Conservation (phyloP, 2,329 filamentous ascomycete species). For the Alternaria triticimaculans region DNA sequence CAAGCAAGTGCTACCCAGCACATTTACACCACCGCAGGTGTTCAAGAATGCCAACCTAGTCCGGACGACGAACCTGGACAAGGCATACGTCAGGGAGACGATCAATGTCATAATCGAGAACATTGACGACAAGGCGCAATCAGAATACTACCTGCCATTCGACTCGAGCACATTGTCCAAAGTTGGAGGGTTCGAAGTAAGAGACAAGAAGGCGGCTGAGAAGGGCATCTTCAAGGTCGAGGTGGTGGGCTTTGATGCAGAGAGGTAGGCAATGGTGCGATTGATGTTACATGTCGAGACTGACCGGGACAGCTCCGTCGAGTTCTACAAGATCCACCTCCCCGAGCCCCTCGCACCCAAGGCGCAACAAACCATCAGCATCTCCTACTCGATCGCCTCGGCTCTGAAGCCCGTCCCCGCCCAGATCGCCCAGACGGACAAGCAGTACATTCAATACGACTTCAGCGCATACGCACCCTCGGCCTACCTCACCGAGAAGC, state of each 20-base stretch:
- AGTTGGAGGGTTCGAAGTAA: conserved; percentile 87
- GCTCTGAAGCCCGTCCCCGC: conserved; percentile 82
- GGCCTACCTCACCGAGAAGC: conserved; percentile 84
- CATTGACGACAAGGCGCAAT: conserved; percentile 76
- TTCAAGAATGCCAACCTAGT: conserved; percentile 95
- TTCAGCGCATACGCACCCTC: conserved; percentile 87
- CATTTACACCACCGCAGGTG: conserved; percentile 83
- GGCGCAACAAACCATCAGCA: conserved; percentile 82
- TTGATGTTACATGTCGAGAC: background rate
- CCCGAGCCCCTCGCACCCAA: conserved; percentile 77
- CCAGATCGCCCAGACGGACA: conserved; percentile 80
- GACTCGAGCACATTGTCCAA: conserved; percentile 75
- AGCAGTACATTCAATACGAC: conserved; percentile 84
- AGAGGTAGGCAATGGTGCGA: conserved; percentile 53
- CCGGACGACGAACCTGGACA: conserved; percentile 88
- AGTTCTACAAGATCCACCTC: conserved; percentile 86
- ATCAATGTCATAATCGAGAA: conserved; percentile 97
- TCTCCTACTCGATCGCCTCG: conserved; percentile 82
- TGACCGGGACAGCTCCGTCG: conserved; percentile 42
- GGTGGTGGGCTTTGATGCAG: conserved; percentile 64
- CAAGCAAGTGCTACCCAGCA: conserved; percentile 55
- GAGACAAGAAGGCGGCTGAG: conserved; percentile 82
- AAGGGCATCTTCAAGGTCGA: conserved; percentile 73
- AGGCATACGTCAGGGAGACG: conserved; percentile 86
- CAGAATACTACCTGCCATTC: conserved; percentile 91